Conservation (phyloP, 768 basidiomycete species). For the Calocera viscosa region DNA sequence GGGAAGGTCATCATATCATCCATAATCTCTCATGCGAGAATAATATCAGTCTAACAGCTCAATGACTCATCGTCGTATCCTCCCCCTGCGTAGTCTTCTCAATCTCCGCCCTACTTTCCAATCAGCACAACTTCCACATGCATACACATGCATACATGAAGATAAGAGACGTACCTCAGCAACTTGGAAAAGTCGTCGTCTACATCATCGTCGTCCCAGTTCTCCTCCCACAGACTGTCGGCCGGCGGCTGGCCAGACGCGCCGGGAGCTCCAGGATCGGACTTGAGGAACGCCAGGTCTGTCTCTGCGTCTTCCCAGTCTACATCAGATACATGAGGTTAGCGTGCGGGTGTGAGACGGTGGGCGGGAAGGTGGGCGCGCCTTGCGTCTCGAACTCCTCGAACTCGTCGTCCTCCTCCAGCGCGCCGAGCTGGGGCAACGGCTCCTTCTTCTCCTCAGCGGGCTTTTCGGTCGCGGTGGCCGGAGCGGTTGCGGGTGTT, state of each 20-base stretch:
- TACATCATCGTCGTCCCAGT: constrained; percentile 99
- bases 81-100: constrained; percentile 3
- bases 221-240: constrained; percentile 96
- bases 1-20: too few species aligned
- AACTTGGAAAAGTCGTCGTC: constrained; percentile 96
- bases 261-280: constrained; percentile 44
- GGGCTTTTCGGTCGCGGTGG: neutral
- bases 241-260: constrained; percentile 68
- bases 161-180: constrained; percentile 70
- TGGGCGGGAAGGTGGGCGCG: constrained; percentile 25
- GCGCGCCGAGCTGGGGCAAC: constrained; percentile 59
- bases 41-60: neutral
- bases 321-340: constrained; percentile 22
- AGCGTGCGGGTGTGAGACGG: neutral
- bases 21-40: too few species aligned
- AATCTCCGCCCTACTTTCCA: neutral
- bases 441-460: constrained; percentile 2
- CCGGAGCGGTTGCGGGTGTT: neutral
- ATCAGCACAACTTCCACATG: neutral
- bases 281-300: constrained; percentile 57
- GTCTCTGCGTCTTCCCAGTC: constrained; percentile 85
- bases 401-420: constrained; percentile 96
- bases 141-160: neutral
- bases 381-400: constrained; percentile 85
- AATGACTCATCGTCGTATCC: neutral